Percentiles rank a stretch among this genome's conserved stretches.
phyloP scores from a whole-genome alignment of 2,329 filamentous ascomycete genomes.

The Xylaria sp. region DNA sequence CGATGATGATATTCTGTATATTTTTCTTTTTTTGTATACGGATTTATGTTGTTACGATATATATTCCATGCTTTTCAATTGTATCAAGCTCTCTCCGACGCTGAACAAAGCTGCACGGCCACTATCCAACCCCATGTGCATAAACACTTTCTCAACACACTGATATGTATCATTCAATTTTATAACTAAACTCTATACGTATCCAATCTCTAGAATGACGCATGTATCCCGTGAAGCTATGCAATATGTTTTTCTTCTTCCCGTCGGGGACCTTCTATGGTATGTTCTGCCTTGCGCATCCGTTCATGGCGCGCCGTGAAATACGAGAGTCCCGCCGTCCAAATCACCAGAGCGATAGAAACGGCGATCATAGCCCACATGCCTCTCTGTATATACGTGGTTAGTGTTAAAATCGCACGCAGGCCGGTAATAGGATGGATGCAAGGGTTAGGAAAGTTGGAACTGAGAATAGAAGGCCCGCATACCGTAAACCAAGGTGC shows the following conservation, averaged over 20 bases:
- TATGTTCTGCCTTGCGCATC: conserved; percentile 37
- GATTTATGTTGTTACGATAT: conserved; percentile 1
- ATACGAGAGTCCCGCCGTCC: conserved; percentile 66
- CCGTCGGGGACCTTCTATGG: conserved; percentile 1
- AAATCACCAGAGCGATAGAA: conserved; percentile 67
- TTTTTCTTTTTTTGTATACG: neutral
- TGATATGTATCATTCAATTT: neutral
- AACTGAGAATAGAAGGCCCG: no score
- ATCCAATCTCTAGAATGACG: neutral
- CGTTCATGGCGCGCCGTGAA: conserved; percentile 54
- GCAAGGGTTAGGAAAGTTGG: neutral
- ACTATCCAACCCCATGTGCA: neutral
- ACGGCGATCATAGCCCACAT: conserved; percentile 79
- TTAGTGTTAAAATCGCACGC: neutral
- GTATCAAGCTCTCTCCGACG: neutral
- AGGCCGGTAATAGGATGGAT: neutral
- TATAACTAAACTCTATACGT: neutral
- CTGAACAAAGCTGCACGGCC: neutral
- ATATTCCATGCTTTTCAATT: neutral
- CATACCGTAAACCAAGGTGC: conserved; percentile 71
- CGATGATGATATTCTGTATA: neutral
- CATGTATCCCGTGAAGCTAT: conserved; percentile 8
- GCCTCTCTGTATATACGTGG: conserved; percentile 58
- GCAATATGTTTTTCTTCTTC: conserved; percentile 9
- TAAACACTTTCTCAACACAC: conserved; percentile 12